Conservation (phyloP, 768 basidiomycete species). For the Termitomyces sp. region DNA sequence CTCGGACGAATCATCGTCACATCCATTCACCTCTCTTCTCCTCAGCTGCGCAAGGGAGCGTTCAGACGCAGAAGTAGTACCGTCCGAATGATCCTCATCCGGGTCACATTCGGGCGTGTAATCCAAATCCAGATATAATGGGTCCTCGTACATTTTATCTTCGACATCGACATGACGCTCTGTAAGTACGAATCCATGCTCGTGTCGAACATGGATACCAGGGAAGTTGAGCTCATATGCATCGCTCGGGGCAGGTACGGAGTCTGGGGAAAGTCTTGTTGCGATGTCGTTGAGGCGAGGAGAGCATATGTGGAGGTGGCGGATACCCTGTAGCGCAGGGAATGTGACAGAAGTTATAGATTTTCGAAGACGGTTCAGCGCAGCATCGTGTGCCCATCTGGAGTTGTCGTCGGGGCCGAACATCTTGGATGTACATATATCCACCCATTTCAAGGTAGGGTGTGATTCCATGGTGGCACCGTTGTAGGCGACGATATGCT, state of each 20-base stretch:
- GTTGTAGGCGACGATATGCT: constrained; percentile 10
- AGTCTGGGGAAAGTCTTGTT: not conserved
- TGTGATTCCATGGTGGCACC: constrained; percentile 1
- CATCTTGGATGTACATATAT: constrained; percentile 7
- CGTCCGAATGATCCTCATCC: not conserved
- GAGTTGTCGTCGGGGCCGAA: not conserved
- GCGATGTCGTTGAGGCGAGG: constrained; percentile 4
- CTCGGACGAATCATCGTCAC: not conserved
- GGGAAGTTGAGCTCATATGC: not conserved
- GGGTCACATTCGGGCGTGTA: not conserved
- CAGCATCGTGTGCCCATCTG: not conserved
- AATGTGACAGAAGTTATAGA: not conserved
- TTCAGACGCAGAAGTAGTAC: constrained; percentile 1
- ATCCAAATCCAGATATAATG: not conserved
- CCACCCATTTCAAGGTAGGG: constrained; percentile 9
- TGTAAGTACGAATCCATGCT: not conserved
- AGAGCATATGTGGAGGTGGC: constrained; percentile 3
- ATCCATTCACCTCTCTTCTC: not conserved
- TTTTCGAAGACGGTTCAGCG: not conserved
- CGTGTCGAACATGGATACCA: constrained; percentile 1
- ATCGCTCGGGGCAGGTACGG: not conserved
- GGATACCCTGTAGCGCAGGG: constrained; percentile 1
- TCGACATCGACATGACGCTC: not conserved
- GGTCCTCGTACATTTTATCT: not conserved
- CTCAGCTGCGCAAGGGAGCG: constrained; percentile 1